phyloP scores from a whole-genome alignment of 352 stramenopile species.

The Phytophthora capsici region DNA sequence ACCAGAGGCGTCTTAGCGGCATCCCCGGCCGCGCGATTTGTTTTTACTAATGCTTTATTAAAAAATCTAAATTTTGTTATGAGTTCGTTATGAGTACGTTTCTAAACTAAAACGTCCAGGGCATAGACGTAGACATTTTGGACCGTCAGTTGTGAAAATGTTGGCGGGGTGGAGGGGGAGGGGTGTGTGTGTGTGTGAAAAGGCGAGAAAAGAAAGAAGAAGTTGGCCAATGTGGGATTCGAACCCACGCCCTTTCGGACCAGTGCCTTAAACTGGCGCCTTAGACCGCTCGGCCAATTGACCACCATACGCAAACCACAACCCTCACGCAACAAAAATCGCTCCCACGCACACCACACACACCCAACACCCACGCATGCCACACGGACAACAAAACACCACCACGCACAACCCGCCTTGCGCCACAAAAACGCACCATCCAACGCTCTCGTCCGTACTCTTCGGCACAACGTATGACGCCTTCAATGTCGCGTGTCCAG shows the following conservation, averaged over 20 bases:
- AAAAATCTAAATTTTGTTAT: too few relatives aligned
- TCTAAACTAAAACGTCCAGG: too few relatives aligned
- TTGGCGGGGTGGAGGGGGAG: too few relatives aligned
- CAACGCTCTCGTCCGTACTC: neutral
- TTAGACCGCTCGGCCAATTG: slow-evolving; percentile 10
- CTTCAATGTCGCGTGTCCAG: neutral
- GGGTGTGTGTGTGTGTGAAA: too few relatives aligned
- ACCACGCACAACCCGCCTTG: neutral
- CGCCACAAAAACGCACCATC: neutral
- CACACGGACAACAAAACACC: neutral
- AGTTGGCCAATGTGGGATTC: slow-evolving; percentile 20
- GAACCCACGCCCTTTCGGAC: slow-evolving; percentile 18
- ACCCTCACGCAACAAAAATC: slow-evolving; percentile 2
- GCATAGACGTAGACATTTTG: too few relatives aligned
- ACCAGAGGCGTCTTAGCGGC: too few relatives aligned
- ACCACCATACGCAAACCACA: slow-evolving; percentile 4
- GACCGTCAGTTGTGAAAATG: too few relatives aligned
- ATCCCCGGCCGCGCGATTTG: too few relatives aligned
- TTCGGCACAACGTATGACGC: neutral
- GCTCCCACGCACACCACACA: neutral
- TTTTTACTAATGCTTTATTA: too few relatives aligned
- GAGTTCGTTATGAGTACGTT: too few relatives aligned
- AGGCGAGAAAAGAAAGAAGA: slow-evolving; percentile 22
- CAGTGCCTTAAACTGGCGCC: slow-evolving; percentile 17
- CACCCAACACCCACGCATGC: neutral